phyloP scores from a whole-genome alignment of 257 asterid genomes.

The Solanum ahanhuiri region DNA sequence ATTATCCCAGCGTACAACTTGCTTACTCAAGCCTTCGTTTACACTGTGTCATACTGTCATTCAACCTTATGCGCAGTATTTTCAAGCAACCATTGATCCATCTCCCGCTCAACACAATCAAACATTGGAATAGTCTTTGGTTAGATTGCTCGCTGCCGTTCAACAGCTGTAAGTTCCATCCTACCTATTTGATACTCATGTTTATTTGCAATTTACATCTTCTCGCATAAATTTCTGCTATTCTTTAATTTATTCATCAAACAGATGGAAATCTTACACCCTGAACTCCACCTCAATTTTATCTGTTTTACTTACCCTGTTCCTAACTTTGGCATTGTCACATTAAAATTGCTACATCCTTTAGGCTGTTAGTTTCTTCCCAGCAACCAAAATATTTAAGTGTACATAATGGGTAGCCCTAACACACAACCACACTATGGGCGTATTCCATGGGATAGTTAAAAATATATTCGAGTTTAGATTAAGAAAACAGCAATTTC shows the following conservation, averaged over 20 bases:
- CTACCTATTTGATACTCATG: not conserved
- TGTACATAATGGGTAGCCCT: not conserved
- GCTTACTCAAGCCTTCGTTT: not conserved
- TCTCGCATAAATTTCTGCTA: not conserved
- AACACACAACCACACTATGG: not conserved
- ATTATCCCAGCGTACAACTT: not conserved
- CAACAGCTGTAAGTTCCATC: not conserved
- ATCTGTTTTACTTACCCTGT: not conserved
- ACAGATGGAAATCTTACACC: not conserved
- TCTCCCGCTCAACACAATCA: not conserved
- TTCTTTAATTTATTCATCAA: not conserved
- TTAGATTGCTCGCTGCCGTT: not conserved
- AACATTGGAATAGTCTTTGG: not conserved
- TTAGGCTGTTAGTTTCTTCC: too few species aligned
- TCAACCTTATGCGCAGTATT: not conserved
- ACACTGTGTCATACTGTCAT: not conserved
- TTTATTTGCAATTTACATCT: not conserved
- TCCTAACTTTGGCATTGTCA: not conserved
- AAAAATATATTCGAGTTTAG: too few species aligned
- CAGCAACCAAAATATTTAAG: not conserved
- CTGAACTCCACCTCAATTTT: not conserved
- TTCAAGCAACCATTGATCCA: not conserved
- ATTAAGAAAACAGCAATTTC: not conserved
- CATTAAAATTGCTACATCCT: not conserved
- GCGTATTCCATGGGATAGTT: not conserved